Conservation (phyloP, 352 stramenopile species). For the Phytopythium litorale region DNA sequence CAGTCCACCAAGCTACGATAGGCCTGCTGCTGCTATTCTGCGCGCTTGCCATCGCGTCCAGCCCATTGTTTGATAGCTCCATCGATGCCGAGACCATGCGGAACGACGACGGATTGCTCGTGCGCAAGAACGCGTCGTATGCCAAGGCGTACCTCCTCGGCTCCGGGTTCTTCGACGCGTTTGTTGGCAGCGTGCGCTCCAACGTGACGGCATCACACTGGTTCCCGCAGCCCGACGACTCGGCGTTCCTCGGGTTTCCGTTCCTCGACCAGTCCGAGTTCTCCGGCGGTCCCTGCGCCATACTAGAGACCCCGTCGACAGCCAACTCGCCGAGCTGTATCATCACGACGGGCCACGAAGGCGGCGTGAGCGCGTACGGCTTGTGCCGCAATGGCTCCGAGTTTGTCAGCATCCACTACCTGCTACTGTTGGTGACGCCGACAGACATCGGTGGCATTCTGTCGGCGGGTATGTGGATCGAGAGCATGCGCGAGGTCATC, state of each 20-base stretch:
- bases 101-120: slow-evolving; percentile 18
- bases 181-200: slow-evolving; percentile 16
- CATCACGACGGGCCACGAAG: slow-evolving; percentile 31
- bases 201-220: slow-evolving; percentile 19
- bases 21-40: slow-evolving; percentile 23
- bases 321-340: slow-evolving; percentile 27
- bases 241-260: slow-evolving; percentile 25
- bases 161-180: slow-evolving; percentile 18
- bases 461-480: slow-evolving; percentile 22
- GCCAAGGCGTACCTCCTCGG: slow-evolving; percentile 30
- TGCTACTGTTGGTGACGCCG: slow-evolving; percentile 23
- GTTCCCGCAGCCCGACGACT: slow-evolving; percentile 24
- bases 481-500: slow-evolving; percentile 25
- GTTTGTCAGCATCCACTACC: slow-evolving; percentile 29
- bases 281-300: slow-evolving; percentile 19
- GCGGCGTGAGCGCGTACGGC: slow-evolving; percentile 30
- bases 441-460: slow-evolving; percentile 28
- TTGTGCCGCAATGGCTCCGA: slow-evolving; percentile 32
- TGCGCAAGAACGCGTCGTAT: slow-evolving; percentile 38
- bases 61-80: slow-evolving; percentile 22
- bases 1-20: slow-evolving; percentile 10
- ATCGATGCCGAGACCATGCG: slow-evolving; percentile 25
- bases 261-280: slow-evolving; percentile 17
- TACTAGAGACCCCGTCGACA: slow-evolving; percentile 10
- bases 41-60: slow-evolving; percentile 20